Evolutionary conservation across 73 alveolate genomes (phyloP).

Genomic region (Paramecium primaurelia): DNA sequence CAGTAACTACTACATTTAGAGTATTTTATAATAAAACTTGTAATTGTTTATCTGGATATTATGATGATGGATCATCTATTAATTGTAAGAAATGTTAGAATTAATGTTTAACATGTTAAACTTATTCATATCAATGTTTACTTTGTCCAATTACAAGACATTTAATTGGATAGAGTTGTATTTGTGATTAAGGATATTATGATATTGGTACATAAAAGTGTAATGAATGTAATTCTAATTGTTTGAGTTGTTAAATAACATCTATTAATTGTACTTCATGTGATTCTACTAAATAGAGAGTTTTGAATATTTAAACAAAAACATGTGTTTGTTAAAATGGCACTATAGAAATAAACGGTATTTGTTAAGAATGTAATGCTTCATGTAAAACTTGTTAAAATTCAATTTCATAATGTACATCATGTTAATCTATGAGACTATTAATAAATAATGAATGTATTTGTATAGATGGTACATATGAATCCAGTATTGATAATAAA

Average conservation of each 20-base stretch:
- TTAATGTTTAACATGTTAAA: neutral
- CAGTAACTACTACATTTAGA: neutral
- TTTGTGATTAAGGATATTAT: neutral
- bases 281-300: neutral
- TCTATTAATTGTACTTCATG: neutral
- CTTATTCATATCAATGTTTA: neutral
- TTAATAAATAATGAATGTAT: neutral
- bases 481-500: neutral
- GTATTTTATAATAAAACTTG: neutral
- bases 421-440: neutral
- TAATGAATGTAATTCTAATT: neutral
- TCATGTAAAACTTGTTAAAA: neutral
- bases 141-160: neutral
- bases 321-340: neutral
- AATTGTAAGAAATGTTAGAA: neutral
- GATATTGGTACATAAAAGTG: neutral
- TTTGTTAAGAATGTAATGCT: neutral
- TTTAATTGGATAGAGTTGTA: neutral
- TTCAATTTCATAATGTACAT: neutral
- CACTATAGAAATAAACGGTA: neutral
- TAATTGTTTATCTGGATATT: neutral
- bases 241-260: neutral
- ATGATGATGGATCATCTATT: neutral
- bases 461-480: neutral
- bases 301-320: neutral